phyloP scores from a whole-genome alignment of 1,284 basidiomycete genomes.

The Microbotryomycetes sp. region DNA sequence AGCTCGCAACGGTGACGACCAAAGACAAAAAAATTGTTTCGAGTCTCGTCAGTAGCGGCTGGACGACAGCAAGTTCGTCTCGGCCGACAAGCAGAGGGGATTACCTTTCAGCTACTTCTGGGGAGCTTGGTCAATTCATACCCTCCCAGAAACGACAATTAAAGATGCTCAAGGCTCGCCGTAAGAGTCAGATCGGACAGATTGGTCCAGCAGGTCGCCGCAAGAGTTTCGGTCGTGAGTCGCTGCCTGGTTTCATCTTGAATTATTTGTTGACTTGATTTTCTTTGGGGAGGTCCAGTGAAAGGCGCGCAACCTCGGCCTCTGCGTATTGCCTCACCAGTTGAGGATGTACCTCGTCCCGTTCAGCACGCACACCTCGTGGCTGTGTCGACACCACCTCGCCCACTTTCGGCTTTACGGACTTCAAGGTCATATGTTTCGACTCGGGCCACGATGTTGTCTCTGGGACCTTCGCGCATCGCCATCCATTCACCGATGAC shows the following conservation, averaged over 20 bases:
- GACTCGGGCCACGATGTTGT: no score
- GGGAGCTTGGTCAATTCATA: no score
- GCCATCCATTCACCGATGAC: not conserved
- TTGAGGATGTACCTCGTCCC: no score
- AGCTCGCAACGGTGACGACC: not conserved
- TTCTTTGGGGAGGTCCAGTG: no score
- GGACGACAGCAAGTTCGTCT: not conserved
- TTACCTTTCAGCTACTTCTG: no score
- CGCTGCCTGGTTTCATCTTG: not conserved
- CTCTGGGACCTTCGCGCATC: not conserved
- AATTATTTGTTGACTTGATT: no score
- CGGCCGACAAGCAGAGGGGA: no score
- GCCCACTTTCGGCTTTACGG: no score
- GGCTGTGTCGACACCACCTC: not conserved
- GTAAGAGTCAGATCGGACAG: not conserved
- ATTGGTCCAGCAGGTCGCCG: not conserved
- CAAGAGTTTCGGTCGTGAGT: not conserved
- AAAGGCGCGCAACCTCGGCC: no score
- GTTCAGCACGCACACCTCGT: no score
- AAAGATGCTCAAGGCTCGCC: not conserved
- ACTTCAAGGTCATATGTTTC: not conserved
- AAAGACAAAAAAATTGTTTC: not conserved
- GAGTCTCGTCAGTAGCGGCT: not conserved
- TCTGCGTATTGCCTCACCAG: no score
- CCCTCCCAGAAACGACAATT: not conserved